Evolutionary conservation across 345 rosid species (phyloP).

Genomic region (Streptanthus diversifolius): DNA sequence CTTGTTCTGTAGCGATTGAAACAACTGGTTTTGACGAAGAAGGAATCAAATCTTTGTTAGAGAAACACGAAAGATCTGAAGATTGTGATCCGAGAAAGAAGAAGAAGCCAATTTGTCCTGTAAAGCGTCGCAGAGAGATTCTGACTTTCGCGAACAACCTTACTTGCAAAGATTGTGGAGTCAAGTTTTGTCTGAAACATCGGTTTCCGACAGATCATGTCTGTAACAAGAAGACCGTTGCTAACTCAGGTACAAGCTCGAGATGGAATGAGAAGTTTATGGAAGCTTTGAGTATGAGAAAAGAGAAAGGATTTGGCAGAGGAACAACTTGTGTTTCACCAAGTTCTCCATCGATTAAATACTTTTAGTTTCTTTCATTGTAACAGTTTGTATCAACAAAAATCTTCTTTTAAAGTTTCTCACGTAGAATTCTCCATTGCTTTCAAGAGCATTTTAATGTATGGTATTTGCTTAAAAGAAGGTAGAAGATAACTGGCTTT

Average conservation of each 20-base stretch:
- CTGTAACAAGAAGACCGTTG: constrained; percentile 37
- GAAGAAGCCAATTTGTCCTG: constrained; percentile 65
- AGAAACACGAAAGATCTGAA: constrained; percentile 54
- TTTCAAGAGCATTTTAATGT: not conserved
- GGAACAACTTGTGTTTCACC: constrained; percentile 26
- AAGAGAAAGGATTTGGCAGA: constrained; percentile 45
- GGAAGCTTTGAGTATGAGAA: constrained; percentile 52
- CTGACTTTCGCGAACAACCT: constrained; percentile 60
- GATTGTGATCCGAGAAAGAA: constrained; percentile 63
- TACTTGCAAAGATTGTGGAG: constrained; percentile 65
- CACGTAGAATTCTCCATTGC: not conserved
- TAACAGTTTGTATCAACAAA: not conserved
- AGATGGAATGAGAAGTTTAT: constrained; percentile 54
- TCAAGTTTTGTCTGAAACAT: constrained; percentile 72
- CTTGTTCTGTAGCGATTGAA: constrained; percentile 66
- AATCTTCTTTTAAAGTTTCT: not conserved
- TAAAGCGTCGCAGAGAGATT: constrained; percentile 59
- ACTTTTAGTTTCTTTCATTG: constrained; percentile 16
- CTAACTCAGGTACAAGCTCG: constrained; percentile 9
- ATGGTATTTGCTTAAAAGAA: not conserved
- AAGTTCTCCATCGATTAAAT: constrained; percentile 25
- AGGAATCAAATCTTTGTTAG: constrained; percentile 45
- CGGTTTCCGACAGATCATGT: constrained; percentile 72
- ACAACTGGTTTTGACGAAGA: constrained; percentile 45
- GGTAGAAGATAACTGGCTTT: not conserved